A percentile compares a stretch with the other conserved stretches of the same genome.
phyloP scores from a whole-genome alignment of 768 basidiomycete genomes.

The Nidula microcarpa region DNA sequence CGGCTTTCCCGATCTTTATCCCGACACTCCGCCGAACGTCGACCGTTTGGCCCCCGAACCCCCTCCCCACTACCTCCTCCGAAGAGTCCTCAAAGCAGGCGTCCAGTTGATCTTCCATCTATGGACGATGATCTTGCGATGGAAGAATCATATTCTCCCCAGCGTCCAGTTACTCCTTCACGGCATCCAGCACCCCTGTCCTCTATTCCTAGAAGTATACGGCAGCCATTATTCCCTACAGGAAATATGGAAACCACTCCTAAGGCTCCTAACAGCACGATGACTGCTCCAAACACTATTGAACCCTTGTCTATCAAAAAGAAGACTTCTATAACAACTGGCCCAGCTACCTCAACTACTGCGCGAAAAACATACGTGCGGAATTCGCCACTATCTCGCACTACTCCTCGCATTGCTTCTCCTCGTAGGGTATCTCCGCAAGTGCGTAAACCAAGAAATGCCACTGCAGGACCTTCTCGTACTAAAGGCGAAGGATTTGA shows the following conservation, averaged over 20 bases:
- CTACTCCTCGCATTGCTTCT: slow-evolving; percentile 38
- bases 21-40: slow-evolving; percentile 49
- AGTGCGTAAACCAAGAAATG: slow-evolving; percentile 33
- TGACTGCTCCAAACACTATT: slow-evolving; percentile 41
- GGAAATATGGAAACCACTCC: slow-evolving; percentile 25
- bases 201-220: slow-evolving; percentile 67
- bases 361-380: slow-evolving; percentile 39
- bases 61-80: slow-evolving; percentile 64
- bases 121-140: slow-evolving; percentile 43
- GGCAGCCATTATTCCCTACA: slow-evolving; percentile 59
- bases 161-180: slow-evolving; percentile 15
- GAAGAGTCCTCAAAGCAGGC: slow-evolving; percentile 29
- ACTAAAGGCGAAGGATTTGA: slow-evolving; percentile 36
- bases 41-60: slow-evolving; percentile 71
- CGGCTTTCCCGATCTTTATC: slow-evolving; percentile 40
- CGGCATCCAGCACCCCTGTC: slow-evolving; percentile 30
- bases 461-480: slow-evolving; percentile 19
- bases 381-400: slow-evolving; percentile 50
- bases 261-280: not conserved
- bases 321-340: slow-evolving; percentile 57
- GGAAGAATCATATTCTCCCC: slow-evolving; percentile 26
- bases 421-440: slow-evolving; percentile 57
- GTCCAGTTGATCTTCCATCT: slow-evolving; percentile 25
- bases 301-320: slow-evolving; percentile 87
- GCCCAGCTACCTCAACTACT: slow-evolving; percentile 31